Base-by-base conservation (phyloP, 2,329 filamentous ascomycete genomes). In the Arthrobotrys entomopaga region DNA sequence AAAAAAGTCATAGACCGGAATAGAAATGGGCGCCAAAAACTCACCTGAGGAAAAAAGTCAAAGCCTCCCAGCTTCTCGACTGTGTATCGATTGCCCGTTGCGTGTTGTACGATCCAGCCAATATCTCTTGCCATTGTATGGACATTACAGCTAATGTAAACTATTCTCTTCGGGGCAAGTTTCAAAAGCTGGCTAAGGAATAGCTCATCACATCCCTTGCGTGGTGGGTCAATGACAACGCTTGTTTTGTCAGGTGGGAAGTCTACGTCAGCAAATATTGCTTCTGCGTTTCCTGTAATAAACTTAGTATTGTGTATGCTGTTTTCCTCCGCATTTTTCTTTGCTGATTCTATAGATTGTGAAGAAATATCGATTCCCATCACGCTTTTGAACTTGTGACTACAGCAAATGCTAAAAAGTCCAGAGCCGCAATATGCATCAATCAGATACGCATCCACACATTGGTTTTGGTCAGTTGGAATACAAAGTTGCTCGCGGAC, bases 401-500 rank as follows among this genome's bases (percentile, higher is more conserved):
- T 89, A 11, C 98, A 89, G 3, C 93, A 95, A 81, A 99, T 92
- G 66, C 93, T 97, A 86, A 99, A 99, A 80, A 99, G 91, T 50
- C 95, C 95, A 0, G 92, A 96, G 81, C 95, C 95, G 13, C 92
- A 99, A 85, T 99, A 99, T 64, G 95, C 95, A 83, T 99, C 95
- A 78, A 99, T 94, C 50, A 99, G 89, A 83, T 96, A 93, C 78
- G 90, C 91, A 82, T 97, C 89, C 26, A 77, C 72, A 59, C 82
- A 82, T 8, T 78, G 76, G 53, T 77, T 76, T 50, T 81, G 81
- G 75, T 81, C 79, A 70, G 78, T 38, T 1, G 85, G 77, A 34
- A 78, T 77, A 42, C 76, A 60, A 50, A 79, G 75, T 40, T 79
- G 79, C n/a, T 78, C 76, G 40, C 71, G 72, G 56, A 78, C 76